Evolutionary conservation across 2,329 filamentous ascomycete species (phyloP), one percentile per base, ranked within the genome.

Genomic region (Periconia digitata): DNA sequence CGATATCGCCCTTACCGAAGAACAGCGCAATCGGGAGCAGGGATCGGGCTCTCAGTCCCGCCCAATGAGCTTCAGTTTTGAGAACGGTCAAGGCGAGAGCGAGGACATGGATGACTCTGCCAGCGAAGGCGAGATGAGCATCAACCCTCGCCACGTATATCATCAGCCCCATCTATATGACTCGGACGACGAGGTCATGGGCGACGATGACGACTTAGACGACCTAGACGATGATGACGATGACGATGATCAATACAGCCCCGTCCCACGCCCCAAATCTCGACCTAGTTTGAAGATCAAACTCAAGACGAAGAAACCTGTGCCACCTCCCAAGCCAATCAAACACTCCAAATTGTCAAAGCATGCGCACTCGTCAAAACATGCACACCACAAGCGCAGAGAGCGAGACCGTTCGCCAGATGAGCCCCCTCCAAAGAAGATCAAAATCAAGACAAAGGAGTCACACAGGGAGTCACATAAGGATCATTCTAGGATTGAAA

Each of bases 31-130:
- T 22, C 67, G 77, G 16, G 79, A 81, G 45, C 79, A 82, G 45
- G 79, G 83, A 42, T 70, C 71, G 3, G 72, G 74, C 23, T 74
- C 72, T 40, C 50, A 49, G 13, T 52, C 64, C 32, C 79, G 78
- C 52, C 76, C 85, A 55, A 89, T 89, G 84, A 89, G 85, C 66
- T 85, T 89, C 53, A 84, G 86, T 46, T 89, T 89, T 59, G 84
- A 87, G 61, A 80, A 82, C 62, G 79, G 80, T 0, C 77, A 82
- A 50, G 81, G 81, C 35, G 76, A 79, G 48, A 78, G 82, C 49
- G 72, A 64, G 35, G 75, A 63, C 20, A 57, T 65, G 35, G 56
- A 58, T 20, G 63, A 62, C 23, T 69, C 65, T 10, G 63, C 55
- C 22, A 68, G 66, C 35, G 66, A 67, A 42, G 63, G 58, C 7